Evolutionary conservation across 2,329 filamentous ascomycete genomes (phyloP).

Genomic region (Penicillium sp.): DNA sequence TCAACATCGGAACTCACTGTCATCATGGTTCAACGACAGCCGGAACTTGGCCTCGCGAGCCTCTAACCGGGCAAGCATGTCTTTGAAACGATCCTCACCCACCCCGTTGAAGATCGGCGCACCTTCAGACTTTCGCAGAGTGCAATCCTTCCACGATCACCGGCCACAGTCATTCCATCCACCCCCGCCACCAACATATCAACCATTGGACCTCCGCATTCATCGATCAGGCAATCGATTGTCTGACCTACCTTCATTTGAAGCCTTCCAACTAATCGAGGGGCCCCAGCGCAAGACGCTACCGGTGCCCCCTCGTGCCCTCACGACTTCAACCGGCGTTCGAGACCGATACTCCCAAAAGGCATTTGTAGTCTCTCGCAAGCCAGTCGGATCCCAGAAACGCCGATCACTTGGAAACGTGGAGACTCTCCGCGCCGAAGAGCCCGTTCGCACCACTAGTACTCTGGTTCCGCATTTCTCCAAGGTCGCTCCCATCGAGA

Average conservation of each 20-base stretch:
- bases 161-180: slow-evolving; percentile 10
- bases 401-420: slow-evolving; percentile 30
- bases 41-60: slow-evolving; percentile 40
- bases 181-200: slow-evolving; percentile 28
- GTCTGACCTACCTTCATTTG: slow-evolving; percentile 48
- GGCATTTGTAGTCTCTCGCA: slow-evolving; percentile 36
- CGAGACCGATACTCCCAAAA: slow-evolving; percentile 22
- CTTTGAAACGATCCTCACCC: slow-evolving; percentile 36
- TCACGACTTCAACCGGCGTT: slow-evolving; percentile 25
- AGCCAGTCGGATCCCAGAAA: slow-evolving; percentile 38
- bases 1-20: slow-evolving; percentile 37
- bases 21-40: slow-evolving; percentile 43
- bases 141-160: slow-evolving; percentile 27
- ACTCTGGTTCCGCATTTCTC: slow-evolving; percentile 37
- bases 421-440: slow-evolving; percentile 22
- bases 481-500: slow-evolving; percentile 15
- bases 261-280: slow-evolving; percentile 37
- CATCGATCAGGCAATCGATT: slow-evolving; percentile 46
- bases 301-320: slow-evolving; percentile 35
- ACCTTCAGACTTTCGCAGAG: slow-evolving; percentile 45
- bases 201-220: slow-evolving; percentile 50
- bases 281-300: slow-evolving; percentile 26
- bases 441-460: slow-evolving; percentile 20
- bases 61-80: slow-evolving; percentile 44
- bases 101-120: slow-evolving; percentile 41